Evolutionary conservation across 768 basidiomycete genomes (phyloP), one percentile per base, ranked within the genome.

Genomic region (Hericium rajendrae): DNA sequence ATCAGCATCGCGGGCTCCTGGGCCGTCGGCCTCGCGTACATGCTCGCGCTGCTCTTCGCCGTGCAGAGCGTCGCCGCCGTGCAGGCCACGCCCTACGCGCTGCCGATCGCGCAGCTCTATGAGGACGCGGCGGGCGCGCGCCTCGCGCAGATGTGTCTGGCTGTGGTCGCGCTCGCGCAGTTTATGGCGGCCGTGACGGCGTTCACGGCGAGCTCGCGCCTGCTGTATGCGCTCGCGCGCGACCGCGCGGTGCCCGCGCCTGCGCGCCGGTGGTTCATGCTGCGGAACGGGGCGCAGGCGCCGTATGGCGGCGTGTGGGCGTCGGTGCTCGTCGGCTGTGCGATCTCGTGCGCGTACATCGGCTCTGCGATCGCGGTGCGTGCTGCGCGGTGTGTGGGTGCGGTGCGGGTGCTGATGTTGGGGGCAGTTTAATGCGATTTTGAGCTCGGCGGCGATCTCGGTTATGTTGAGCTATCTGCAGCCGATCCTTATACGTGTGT

Each of bases 391-490:
- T 26, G 4, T 12, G 2, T 10, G 15, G n/a, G 13, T 20, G 32
- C 10, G 26, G 15, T 2, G 10, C 32, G 11, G 24, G 28, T 15
- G 50, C 26, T 39, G 38, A 11, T 39, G 32, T 32, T 24, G 46
- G 26, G 6, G 41, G 18, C 53, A 75, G 78, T 81, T 82, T 64
- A 79, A 81, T 51, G 80, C 79, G 2, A 81, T 81, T 56, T 53
- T 81, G 26, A 80, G 79, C 2, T 81, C 79, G 26, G 79, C 78
- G 9, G 78, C 79, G 2, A 78, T 83, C 60, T 72, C 80, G 2
- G 80, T 80, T 2, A 80, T 83, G 79, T 71, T 82, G 48, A 75
- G 78, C 55, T 83, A 83, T 62, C 58, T 80, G 20, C 78, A 81
- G 59, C 81, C 80, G 11, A 80, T 83, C 58, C 70, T 79, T 46